A percentile compares a stretch with the other conserved stretches of the same genome.
phyloP scores from a whole-genome alignment of 805 yeast species.

The Tetrapisispora taiwanensis region DNA sequence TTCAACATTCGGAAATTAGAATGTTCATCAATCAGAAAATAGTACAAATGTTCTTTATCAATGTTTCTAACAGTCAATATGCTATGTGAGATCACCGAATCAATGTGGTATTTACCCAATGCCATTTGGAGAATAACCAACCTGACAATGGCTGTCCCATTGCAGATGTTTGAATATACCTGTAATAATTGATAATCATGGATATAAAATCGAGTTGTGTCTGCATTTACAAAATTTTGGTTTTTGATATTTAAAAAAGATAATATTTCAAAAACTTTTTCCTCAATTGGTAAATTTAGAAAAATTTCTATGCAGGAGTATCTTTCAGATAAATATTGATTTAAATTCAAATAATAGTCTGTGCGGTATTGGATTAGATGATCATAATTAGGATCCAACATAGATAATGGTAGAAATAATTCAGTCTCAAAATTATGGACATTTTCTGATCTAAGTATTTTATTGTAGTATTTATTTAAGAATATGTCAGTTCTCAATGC shows the following conservation, averaged over 20 bases:
- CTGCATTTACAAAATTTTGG: too few species aligned
- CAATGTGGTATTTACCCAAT: constrained; percentile 9
- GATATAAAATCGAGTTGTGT: too few species aligned
- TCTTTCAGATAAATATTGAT: constrained; percentile 7
- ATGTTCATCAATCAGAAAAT: not conserved
- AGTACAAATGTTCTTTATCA: not conserved
- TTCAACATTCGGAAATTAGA: not conserved
- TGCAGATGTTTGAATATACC: constrained; percentile 19
- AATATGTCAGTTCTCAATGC: not conserved
- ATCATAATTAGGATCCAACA: constrained; percentile 5
- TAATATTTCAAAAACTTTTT: constrained; percentile 3
- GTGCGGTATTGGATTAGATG: not conserved
- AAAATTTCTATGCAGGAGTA: constrained; percentile 8
- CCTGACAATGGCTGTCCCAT: constrained; percentile 15
- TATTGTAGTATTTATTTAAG: not conserved
- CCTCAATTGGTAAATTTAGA: constrained; percentile 1
- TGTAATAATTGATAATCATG: too few species aligned
- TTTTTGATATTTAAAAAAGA: not conserved
- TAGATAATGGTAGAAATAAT: not conserved
- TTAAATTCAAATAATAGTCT: not conserved
- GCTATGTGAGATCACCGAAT: constrained; percentile 10
- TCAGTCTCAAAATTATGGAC: not conserved
- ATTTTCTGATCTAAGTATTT: not conserved
- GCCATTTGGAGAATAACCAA: constrained; percentile 19
- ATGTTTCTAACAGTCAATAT: constrained; percentile 14